phyloP scores from a whole-genome alignment of 2,329 filamentous ascomycete genomes.

The Penicillium sp. region DNA sequence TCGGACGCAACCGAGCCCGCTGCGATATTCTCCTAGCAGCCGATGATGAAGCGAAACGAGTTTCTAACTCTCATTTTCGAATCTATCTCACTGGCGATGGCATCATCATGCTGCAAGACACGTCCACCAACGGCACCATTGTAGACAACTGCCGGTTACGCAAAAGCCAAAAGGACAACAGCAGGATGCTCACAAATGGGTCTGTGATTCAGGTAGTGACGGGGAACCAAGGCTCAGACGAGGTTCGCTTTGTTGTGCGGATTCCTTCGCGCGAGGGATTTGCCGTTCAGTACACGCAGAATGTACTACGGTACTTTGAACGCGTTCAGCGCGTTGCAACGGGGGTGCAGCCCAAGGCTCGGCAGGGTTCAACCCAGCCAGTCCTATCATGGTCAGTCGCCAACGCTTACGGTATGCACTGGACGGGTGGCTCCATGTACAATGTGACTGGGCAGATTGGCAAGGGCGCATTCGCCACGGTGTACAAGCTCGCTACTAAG shows the following conservation, averaged over 20 bases:
- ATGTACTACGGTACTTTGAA: conserved; percentile 66
- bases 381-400: conserved; percentile 35
- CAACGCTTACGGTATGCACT: conserved; percentile 64
- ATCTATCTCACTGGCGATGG: conserved; percentile 87
- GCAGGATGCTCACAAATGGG: conserved; percentile 67
- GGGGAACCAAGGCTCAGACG: conserved; percentile 49
- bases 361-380: conserved; percentile 25
- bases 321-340: conserved; percentile 29
- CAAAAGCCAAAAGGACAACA: conserved; percentile 49
- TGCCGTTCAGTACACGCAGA: conserved; percentile 63
- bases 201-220: conserved; percentile 68
- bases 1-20: conserved; percentile 69
- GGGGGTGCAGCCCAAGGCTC: conserved; percentile 22
- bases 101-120: conserved; percentile 86
- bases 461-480: conserved; percentile 90
- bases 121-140: conserved; percentile 91
- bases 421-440: conserved; percentile 79
- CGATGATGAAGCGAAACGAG: conserved; percentile 65
- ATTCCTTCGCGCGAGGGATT: conserved; percentile 74
- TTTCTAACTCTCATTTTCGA: conserved; percentile 95
- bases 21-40: conserved; percentile 73
- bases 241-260: conserved; percentile 80
- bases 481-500: conserved; percentile 85
- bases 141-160: conserved; percentile 71
- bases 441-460: conserved; percentile 79